Conservation (phyloP, 2,329 filamentous ascomycete species). For the Elsinoe ampelina region DNA sequence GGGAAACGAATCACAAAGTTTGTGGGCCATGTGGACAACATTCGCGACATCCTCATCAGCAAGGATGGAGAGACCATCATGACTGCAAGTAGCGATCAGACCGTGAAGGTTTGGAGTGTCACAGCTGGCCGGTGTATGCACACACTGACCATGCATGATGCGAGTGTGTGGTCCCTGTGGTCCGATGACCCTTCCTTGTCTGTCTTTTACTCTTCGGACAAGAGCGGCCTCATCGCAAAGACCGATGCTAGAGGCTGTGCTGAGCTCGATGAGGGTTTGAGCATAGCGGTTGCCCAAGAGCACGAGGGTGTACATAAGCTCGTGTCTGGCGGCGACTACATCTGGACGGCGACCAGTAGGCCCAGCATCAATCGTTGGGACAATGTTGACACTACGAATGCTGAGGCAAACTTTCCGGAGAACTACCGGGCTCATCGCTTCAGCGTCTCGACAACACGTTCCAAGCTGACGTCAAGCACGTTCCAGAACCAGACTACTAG, state of each 20-base stretch:
- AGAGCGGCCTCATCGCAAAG: conserved; percentile 89
- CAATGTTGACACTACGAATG: conserved; percentile 69
- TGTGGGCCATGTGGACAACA: conserved; percentile 90
- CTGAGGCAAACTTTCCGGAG: conserved; percentile 53
- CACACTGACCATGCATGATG: conserved; percentile 97
- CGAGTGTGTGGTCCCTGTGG: conserved; percentile 93
- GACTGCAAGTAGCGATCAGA: conserved; percentile 91
- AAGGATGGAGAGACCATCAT: conserved; percentile 83
- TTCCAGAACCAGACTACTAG: conserved; percentile 19
- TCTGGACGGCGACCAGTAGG: conserved; percentile 84
- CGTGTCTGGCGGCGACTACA: conserved; percentile 57
- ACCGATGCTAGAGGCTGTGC: conserved; percentile 73
- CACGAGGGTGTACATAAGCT: conserved; percentile 68
- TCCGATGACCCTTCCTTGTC: conserved; percentile 77
- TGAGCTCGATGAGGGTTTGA: conserved; percentile 79
- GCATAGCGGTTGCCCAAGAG: conserved; percentile 84
- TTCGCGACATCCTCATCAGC: conserved; percentile 83
- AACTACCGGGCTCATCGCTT: conserved; percentile 44
- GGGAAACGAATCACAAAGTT: conserved; percentile 92
- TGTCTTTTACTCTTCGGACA: conserved; percentile 90
- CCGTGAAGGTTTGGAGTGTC: conserved; percentile 96
- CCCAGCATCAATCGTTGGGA: conserved; percentile 90
- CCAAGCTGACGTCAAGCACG: conserved; percentile 32
- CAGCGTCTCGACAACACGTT: conserved; percentile 38
- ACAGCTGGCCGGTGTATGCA: conserved; percentile 94